Conservation (phyloP, 352 stramenopile genomes). For the Achlya hypogyna region DNA sequence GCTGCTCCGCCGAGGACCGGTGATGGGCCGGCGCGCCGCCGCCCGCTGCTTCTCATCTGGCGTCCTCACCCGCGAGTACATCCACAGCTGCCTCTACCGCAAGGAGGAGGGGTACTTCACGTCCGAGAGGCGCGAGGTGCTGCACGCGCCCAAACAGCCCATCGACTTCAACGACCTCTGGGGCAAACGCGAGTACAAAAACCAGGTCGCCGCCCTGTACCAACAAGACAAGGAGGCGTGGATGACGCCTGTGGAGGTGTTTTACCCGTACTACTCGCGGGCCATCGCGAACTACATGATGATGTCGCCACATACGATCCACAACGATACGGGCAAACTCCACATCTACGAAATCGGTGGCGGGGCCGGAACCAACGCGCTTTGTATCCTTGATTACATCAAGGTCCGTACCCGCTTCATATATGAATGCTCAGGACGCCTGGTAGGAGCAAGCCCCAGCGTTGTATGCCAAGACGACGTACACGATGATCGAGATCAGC, state of each 20-base stretch:
- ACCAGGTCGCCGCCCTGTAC: conserved; percentile 55
- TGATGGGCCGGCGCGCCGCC: background rate
- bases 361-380: conserved; percentile 80
- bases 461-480: conserved; percentile 73
- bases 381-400: conserved; percentile 86
- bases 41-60: background rate
- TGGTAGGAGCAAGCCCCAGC: conserved; percentile 38
- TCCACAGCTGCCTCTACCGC: conserved; percentile 72
- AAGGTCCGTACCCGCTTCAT: conserved; percentile 20
- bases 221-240: conserved; percentile 61
- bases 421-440: background rate
- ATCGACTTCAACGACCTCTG: conserved; percentile 75
- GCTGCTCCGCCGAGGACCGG: background rate
- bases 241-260: conserved; percentile 87
- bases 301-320: conserved; percentile 36
- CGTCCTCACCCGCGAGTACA: conserved; percentile 74
- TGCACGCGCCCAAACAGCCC: conserved; percentile 45
- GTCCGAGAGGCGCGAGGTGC: conserved; percentile 56
- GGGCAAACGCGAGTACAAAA: conserved; percentile 65
- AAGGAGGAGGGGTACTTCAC: conserved; percentile 76
- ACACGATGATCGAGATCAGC: conserved; percentile 87
- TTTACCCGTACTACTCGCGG: conserved; percentile 80
- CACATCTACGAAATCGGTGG: conserved; percentile 83
- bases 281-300: conserved; percentile 85
- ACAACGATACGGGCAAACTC: conserved; percentile 28